Conservation (phyloP, 345 rosid species). For the Adansonia digitata region DNA sequence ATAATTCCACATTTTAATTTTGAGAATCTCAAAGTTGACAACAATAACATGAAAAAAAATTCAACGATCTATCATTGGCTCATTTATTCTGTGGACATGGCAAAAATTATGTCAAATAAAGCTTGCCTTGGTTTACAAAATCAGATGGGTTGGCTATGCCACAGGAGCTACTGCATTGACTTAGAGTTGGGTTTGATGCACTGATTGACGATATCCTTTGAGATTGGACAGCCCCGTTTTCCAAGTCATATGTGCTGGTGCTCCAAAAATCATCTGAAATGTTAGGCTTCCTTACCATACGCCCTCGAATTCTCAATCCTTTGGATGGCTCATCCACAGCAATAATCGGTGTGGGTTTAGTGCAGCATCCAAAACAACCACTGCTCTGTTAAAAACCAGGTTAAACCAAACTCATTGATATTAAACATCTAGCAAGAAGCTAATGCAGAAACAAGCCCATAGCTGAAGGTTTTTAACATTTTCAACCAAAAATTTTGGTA, state of each 20-base stretch:
- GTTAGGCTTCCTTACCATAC: conserved; percentile 32
- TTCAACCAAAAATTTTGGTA: neutral
- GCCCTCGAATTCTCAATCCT: conserved; percentile 44
- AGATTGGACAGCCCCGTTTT: conserved; percentile 37
- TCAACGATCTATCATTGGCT: neutral
- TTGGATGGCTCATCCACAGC: conserved; percentile 47
- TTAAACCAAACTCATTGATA: conserved; percentile 13
- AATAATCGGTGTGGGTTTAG: conserved; percentile 40
- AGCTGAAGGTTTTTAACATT: neutral
- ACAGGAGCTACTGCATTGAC: conserved; percentile 16
- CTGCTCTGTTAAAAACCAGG: conserved; percentile 31
- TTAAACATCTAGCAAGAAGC: neutral
- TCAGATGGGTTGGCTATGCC: conserved; percentile 28
- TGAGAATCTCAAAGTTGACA: neutral
- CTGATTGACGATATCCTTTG: conserved; percentile 53
- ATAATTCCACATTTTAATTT: neutral
- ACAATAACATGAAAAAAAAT: neutral
- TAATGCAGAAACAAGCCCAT: neutral
- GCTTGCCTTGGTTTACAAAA: conserved; percentile 43
- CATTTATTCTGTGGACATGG: neutral
- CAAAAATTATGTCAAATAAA: neutral
- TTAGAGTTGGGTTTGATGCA: conserved; percentile 27
- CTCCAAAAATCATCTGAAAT: conserved; percentile 61
- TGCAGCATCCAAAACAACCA: conserved; percentile 71
- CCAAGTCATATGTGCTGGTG: conserved; percentile 61